Evolutionary conservation across 495 filamentous ascomycete species (phyloP).

Genomic region (Niebla homalea): DNA sequence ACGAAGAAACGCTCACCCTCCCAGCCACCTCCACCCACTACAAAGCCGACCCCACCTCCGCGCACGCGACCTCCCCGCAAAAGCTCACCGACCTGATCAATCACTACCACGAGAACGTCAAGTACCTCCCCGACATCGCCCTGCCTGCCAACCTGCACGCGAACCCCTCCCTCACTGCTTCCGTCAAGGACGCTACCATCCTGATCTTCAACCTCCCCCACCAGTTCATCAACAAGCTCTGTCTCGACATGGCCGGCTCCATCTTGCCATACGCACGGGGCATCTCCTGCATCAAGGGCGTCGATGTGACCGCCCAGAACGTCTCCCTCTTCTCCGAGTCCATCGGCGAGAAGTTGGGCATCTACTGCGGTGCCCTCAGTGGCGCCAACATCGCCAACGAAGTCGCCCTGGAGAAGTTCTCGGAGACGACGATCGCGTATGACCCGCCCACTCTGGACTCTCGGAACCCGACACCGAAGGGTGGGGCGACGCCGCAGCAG

Average conservation of each 20-base stretch:
- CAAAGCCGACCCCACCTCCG: conserved; percentile 31
- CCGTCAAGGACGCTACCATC: conserved; percentile 70
- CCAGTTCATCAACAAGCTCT: conserved; percentile 87
- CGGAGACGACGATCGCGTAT: conserved; percentile 92
- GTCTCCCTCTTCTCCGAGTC: conserved; percentile 86
- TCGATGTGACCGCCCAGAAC: conserved; percentile 72
- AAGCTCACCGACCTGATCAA: conserved; percentile 91
- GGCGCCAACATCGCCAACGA: conserved; percentile 96
- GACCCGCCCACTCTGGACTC: conserved; percentile 80
- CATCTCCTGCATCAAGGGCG: conserved; percentile 96
- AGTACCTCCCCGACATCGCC: conserved; percentile 77
- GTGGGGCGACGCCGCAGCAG: conserved; percentile 37
- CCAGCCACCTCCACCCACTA: conserved; percentile 50
- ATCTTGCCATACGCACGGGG: conserved; percentile 86
- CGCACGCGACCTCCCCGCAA: conserved; percentile 47
- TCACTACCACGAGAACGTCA: conserved; percentile 84
- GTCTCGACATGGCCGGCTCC: conserved; percentile 71
- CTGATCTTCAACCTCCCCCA: conserved; percentile 96
- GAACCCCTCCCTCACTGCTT: conserved; percentile 71
- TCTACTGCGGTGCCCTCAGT: conserved; percentile 93
- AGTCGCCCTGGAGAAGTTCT: conserved; percentile 89
- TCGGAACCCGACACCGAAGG: conserved; percentile 50
- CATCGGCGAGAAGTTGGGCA: conserved; percentile 76
- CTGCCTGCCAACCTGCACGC: conserved; percentile 82
- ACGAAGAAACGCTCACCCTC: conserved; percentile 70